Percentiles rank a stretch among this genome's conserved stretches.
These are phyloP conservation scores for Candida pseudoglaebosa DNA, from an alignment of 805 yeast genomes.

Conservation along the genomic window DNA sequence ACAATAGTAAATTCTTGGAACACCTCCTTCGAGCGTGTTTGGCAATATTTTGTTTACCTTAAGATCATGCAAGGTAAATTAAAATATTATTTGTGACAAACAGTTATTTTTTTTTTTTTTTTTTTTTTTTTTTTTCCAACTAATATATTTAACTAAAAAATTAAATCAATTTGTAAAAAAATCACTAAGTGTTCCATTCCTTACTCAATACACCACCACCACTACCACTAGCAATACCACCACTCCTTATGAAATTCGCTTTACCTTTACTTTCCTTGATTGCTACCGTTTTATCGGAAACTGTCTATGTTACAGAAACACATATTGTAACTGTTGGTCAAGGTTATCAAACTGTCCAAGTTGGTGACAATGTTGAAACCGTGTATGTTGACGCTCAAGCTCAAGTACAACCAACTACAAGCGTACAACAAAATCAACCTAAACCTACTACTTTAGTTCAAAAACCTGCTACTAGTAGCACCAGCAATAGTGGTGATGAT, in stretches of 20 bases:
- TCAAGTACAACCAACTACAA: slow-evolving; percentile 10
- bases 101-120: not conserved
- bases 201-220: slow-evolving; percentile 5
- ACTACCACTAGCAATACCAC: too few relatives aligned
- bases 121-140: slow-evolving; percentile 1
- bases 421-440: slow-evolving; percentile 13
- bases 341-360: slow-evolving; percentile 8
- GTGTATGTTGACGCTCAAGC: slow-evolving; percentile 4
- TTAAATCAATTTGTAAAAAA: slow-evolving; percentile 1
- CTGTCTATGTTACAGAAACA: slow-evolving; percentile 24
- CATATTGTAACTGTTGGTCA: slow-evolving; percentile 19
- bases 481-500: slow-evolving; percentile 13
- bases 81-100: too few relatives aligned
- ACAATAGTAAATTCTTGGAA: too few relatives aligned
- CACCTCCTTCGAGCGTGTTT: too few relatives aligned
- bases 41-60: too few relatives aligned
- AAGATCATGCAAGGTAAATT: too few relatives aligned
- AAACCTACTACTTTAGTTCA: slow-evolving; percentile 11
- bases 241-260: slow-evolving; percentile 19
- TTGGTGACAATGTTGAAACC: slow-evolving; percentile 7
- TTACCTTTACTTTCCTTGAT: slow-evolving; percentile 16
- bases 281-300: slow-evolving; percentile 7
- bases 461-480: slow-evolving; percentile 10
- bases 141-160: slow-evolving; percentile 1
- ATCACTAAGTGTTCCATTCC: too few relatives aligned